Conservation (phyloP, 1,139 yeast genomes). For the Geotrichum carabidarum region DNA sequence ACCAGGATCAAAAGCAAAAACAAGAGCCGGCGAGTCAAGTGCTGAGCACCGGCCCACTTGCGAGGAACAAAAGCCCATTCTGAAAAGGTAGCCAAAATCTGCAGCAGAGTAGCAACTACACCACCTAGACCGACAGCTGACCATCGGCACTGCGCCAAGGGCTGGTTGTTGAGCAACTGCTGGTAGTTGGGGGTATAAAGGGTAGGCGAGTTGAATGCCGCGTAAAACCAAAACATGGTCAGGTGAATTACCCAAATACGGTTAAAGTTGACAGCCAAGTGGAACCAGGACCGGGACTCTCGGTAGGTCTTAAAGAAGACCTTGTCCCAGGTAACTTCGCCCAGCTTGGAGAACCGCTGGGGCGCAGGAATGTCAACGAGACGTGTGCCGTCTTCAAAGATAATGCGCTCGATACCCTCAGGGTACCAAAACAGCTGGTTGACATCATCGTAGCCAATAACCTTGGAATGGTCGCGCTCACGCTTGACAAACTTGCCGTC, state of each 20-base stretch:
- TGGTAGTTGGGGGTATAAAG: slow-evolving; percentile 80
- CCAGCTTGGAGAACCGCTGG: slow-evolving; percentile 83
- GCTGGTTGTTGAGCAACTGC: slow-evolving; percentile 78
- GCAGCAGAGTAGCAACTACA: slow-evolving; percentile 72
- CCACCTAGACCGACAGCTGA: slow-evolving; percentile 93
- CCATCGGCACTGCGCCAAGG: slow-evolving; percentile 85
- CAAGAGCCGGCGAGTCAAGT: slow-evolving; percentile 78
- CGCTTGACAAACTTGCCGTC: slow-evolving; percentile 97
- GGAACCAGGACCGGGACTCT: slow-evolving; percentile 98
- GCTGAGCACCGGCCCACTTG: slow-evolving; percentile 99
- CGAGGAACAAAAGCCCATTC: slow-evolving; percentile 98
- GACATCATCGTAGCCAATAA: slow-evolving; percentile 96
- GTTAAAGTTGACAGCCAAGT: slow-evolving; percentile 88
- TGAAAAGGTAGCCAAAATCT: slow-evolving; percentile 78
- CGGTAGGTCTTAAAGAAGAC: slow-evolving; percentile 95
- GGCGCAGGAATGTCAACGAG: slow-evolving; percentile 83
- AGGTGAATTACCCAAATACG: slow-evolving; percentile 96
- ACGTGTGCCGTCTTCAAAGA: slow-evolving; percentile 85
- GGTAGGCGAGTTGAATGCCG: slow-evolving; percentile 87
- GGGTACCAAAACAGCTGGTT: slow-evolving; percentile 99
- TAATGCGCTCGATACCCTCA: slow-evolving; percentile 92
- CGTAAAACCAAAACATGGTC: slow-evolving; percentile 88
- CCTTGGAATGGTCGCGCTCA: slow-evolving; percentile 90
- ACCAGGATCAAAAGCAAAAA: slow-evolving; percentile 63
- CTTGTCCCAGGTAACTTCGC: slow-evolving; percentile 87